A percentile compares a stretch with the other conserved stretches of the same genome.
These are phyloP conservation scores for Hanseniaspora meyeri DNA, from an alignment of 805 yeast species.

Conservation along the genomic window DNA sequence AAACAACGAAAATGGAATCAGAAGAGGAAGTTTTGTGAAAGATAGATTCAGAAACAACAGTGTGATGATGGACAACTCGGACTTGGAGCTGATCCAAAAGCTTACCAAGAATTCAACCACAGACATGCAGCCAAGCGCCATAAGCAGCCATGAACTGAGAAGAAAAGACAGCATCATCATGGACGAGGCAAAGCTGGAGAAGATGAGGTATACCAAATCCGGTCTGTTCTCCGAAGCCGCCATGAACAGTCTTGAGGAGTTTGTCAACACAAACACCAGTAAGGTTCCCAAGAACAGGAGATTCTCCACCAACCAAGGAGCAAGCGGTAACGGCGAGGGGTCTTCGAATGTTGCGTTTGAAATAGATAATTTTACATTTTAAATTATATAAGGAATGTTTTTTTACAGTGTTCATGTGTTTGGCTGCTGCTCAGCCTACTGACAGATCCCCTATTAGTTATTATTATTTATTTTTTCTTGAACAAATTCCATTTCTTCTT, in stretches of 20 bases:
- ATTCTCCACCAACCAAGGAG: background rate
- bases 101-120: slow-evolving; percentile 15
- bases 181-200: slow-evolving; percentile 66
- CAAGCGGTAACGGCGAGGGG: background rate
- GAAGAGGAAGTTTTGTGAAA: background rate
- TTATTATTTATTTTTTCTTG: background rate
- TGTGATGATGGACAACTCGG: background rate
- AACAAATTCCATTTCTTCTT: slow-evolving; percentile 8
- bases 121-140: slow-evolving; percentile 15
- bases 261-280: slow-evolving; percentile 15
- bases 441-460: background rate
- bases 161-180: slow-evolving; percentile 44
- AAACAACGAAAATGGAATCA: slow-evolving; percentile 11
- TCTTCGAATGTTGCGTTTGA: background rate
- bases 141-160: slow-evolving; percentile 14
- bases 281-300: background rate
- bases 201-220: slow-evolving; percentile 58
- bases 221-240: slow-evolving; percentile 70
- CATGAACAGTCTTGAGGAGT: slow-evolving; percentile 61
- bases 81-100: slow-evolving; percentile 13
- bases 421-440: too few species aligned
- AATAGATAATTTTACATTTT: slow-evolving; percentile 3
- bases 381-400: background rate
- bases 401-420: too few species aligned
- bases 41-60: background rate